These are phyloP conservation scores for Yamadazyma epiphylla DNA, from an alignment of 1,139 yeast genomes.

Conservation along the genomic window DNA sequence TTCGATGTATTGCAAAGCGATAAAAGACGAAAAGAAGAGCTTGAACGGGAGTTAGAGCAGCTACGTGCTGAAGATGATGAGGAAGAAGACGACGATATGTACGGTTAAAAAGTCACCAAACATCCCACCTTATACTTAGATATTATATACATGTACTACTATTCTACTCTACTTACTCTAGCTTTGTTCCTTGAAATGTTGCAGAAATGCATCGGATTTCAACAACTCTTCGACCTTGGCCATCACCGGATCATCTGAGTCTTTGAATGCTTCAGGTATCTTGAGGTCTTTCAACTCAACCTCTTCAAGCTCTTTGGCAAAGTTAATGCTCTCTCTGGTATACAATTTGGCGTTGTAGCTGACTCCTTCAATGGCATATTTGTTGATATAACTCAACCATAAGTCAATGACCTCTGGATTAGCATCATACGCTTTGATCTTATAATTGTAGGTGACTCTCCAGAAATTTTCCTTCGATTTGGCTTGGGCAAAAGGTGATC, in stretches of 20 bases:
- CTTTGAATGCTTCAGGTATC: constrained; percentile 35
- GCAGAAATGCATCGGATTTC: constrained; percentile 51
- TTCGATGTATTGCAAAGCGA: constrained; percentile 53
- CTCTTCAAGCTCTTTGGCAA: constrained; percentile 32
- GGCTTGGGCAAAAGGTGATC: constrained; percentile 93
- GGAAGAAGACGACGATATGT: constrained; percentile 52
- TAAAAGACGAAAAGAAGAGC: constrained; percentile 38
- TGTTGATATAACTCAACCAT: constrained; percentile 75
- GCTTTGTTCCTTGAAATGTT: constrained; percentile 20
- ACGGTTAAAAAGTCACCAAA: neutral
- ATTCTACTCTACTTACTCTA: neutral
- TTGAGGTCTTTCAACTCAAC: constrained; percentile 22
- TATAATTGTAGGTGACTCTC: constrained; percentile 76
- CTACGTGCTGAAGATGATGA: constrained; percentile 62
- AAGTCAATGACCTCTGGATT: constrained; percentile 81
- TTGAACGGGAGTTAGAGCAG: constrained; percentile 33
- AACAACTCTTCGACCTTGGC: constrained; percentile 70
- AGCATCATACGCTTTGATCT: constrained; percentile 76
- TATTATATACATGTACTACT: neutral
- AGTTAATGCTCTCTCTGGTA: constrained; percentile 52
- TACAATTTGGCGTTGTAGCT: constrained; percentile 74
- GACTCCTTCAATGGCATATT: constrained; percentile 77
- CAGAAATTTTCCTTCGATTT: constrained; percentile 93
- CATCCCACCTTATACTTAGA: neutral
- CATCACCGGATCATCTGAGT: constrained; percentile 58